Evolutionary conservation across 306 rosid species (phyloP).

Genomic region (Psophocarpus tetragonolobus): DNA sequence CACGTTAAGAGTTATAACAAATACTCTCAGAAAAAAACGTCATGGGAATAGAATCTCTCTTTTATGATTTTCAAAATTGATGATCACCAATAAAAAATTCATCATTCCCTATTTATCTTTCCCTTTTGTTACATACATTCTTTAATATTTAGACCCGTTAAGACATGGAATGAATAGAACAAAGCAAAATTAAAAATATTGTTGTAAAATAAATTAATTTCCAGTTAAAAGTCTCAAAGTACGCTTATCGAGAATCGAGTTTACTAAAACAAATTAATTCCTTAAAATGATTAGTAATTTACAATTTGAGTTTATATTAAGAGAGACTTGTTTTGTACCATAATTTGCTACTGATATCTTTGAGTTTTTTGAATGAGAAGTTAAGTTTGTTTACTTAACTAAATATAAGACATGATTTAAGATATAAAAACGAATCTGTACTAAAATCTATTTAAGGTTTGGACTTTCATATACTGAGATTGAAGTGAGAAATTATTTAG

Average conservation of each 20-base stretch:
- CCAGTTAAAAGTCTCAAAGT: no score
- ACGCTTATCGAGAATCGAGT: no score
- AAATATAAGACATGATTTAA: neutral
- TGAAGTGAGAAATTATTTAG: constrained; percentile 26
- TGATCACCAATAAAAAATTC: neutral
- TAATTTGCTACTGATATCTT: neutral
- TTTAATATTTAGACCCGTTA: neutral
- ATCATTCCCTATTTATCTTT: neutral
- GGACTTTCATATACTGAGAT: constrained; percentile 38
- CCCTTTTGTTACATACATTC: neutral
- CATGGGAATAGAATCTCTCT: neutral
- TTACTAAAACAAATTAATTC: neutral
- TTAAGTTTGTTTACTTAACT: neutral
- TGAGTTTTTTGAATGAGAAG: neutral
- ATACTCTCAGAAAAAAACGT: neutral
- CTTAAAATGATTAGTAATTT: neutral
- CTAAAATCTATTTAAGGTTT: constrained; percentile 1
- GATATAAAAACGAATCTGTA: neutral
- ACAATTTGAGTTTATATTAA: no score
- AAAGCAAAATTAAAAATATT: no score
- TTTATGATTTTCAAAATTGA: neutral
- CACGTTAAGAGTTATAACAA: neutral
- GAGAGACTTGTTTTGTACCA: neutral
- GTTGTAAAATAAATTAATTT: no score
- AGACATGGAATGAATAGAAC: no score